Evolutionary conservation across 768 basidiomycete genomes (phyloP).

Genomic region (Boletellus ananas): DNA sequence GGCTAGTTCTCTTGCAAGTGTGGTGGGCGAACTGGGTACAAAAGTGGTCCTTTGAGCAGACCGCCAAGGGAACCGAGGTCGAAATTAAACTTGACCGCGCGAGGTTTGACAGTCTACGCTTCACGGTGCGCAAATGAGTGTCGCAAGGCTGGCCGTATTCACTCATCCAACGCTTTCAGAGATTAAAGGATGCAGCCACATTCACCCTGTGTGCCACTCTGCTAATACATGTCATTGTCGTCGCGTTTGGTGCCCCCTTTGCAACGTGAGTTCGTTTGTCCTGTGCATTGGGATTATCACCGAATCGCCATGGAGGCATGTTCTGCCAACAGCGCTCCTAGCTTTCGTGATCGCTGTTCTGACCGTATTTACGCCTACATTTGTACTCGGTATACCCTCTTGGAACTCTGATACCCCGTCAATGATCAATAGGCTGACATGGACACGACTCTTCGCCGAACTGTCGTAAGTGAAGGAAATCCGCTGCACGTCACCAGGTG

Average conservation of each 20-base stretch:
- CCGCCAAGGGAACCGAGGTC: slow-evolving; percentile 38
- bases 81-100: slow-evolving; percentile 42
- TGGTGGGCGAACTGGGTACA: slow-evolving; percentile 76
- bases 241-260: slow-evolving; percentile 77
- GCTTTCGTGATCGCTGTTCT: slow-evolving; percentile 66
- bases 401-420: slow-evolving; percentile 40
- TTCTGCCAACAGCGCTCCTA: slow-evolving; percentile 62
- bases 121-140: slow-evolving; percentile 35
- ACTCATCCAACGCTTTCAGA: slow-evolving; percentile 36
- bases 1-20: slow-evolving; percentile 50
- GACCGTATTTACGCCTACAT: slow-evolving; percentile 62
- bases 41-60: slow-evolving; percentile 49
- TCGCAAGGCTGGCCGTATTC: not conserved
- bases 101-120: slow-evolving; percentile 35
- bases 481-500: not conserved
- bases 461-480: slow-evolving; percentile 56
- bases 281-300: not conserved
- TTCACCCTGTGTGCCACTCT: slow-evolving; percentile 51
- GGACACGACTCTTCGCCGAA: slow-evolving; percentile 80
- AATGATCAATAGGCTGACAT: slow-evolving; percentile 56
- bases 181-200: slow-evolving; percentile 45
- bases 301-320: slow-evolving; percentile 37
- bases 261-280: slow-evolving; percentile 40
- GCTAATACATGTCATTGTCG: slow-evolving; percentile 43
- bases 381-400: slow-evolving; percentile 62